These are phyloP conservation scores for Filobasidium floriforme DNA, from an alignment of 768 basidiomycete genomes.

Conservation along the genomic window DNA sequence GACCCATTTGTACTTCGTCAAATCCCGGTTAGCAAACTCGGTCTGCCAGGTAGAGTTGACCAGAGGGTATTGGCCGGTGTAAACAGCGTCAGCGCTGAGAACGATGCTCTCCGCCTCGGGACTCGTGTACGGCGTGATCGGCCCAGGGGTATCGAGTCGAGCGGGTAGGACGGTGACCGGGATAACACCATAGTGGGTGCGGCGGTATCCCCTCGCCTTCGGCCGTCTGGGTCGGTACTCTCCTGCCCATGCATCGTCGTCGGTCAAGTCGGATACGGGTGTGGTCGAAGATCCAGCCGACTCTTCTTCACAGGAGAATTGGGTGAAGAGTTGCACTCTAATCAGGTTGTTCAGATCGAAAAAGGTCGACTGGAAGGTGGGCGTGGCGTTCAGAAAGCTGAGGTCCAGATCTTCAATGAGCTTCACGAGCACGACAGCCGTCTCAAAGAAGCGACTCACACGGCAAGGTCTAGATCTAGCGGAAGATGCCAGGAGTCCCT, in stretches of 20 bases:
- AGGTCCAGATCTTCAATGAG: too few relatives aligned
- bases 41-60: conserved; percentile 4
- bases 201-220: background rate
- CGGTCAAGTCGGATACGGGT: background rate
- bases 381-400: conserved; percentile 1
- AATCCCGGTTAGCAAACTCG: background rate
- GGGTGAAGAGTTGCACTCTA: background rate
- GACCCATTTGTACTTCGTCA: background rate
- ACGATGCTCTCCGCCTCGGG: conserved; percentile 11
- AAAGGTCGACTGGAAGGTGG: background rate
- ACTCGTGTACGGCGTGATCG: conserved; percentile 1
- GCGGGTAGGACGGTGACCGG: background rate
- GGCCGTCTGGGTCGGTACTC: background rate
- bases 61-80: background rate
- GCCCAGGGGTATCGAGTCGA: background rate
- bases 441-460: background rate
- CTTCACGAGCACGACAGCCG: background rate
- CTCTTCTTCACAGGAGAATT: background rate
- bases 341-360: background rate
- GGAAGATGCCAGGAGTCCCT: background rate
- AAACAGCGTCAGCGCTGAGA: background rate
- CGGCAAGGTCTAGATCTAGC: background rate
- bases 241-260: conserved; percentile 1
- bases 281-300: background rate
- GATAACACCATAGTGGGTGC: background rate